Base-by-base conservation (phyloP, 2,329 filamentous ascomycete species). In the Aspergillus brasiliensis region DNA sequence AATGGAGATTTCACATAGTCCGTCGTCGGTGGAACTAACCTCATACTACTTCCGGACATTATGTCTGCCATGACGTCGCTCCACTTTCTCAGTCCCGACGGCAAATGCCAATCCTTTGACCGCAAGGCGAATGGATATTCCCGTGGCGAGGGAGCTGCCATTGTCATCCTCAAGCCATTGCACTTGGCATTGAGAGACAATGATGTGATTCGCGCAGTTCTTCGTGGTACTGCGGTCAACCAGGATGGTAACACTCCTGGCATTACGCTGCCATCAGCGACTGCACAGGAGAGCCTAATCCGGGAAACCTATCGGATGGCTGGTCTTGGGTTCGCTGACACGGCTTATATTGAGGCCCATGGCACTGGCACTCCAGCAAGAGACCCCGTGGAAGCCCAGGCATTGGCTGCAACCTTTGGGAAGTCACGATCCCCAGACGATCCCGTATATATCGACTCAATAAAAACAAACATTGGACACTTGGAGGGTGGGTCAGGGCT, bases 281-380 rank as follows among this genome's bases (percentile, higher is more conserved):
- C 47, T 54, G 10, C 55, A 47, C 42, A 61, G 58, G 10, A 60
- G 52, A 44, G 54, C 37, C 28, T 60, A 80, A 78, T 1, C 65
- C 76, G 63, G 78, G 78, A 6, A 75, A 68, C 27, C 56, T 69
- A 78, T 79, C 25, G 62, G 65, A 3, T 54, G 11, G 59, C 60
- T 27, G 57, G 61, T 5, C 59, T 70, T 23, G 63, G 65, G 15
- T 60, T 66, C 34, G 44, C 31, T 28, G 61, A 67, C 21, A 71
- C 67, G 1, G 31, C 58, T 8, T 79, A 71, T 47, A 71, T 79
- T 8, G 74, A 81, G 49, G 73, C 73, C 0, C 78, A 81, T 59
- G 77, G 76, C 7, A 80, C 77, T 0, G 77, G 77, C 5, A 80
- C 76, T 0, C 60, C 62, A 3, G 69, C 69, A 1, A 59, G 63